These are phyloP conservation scores for Lepraria neglecta DNA, from an alignment of 495 filamentous ascomycete genomes.

Conservation along the genomic window DNA sequence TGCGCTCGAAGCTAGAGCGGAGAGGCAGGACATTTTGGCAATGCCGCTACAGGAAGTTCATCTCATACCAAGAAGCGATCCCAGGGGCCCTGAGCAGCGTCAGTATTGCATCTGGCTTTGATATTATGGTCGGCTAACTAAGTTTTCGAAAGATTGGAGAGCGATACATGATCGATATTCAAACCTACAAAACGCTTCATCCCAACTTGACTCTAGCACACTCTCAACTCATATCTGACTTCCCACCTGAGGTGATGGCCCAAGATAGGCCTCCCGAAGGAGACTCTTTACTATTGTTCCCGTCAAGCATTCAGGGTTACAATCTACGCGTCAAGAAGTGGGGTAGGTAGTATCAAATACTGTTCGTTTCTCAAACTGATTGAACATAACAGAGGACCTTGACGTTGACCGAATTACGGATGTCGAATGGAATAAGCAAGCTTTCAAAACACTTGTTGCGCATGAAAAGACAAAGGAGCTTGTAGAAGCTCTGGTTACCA, in stretches of 20 bases:
- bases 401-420: conserved; percentile 35
- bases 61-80: conserved; percentile 2
- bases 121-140: background rate
- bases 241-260: background rate
- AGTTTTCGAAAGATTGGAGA: background rate
- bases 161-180: conserved; percentile 4
- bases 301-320: conserved; percentile 31
- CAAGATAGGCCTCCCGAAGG: background rate
- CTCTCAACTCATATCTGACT: too few species aligned
- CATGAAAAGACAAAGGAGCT: conserved; percentile 43
- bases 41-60: background rate
- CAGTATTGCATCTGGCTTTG: background rate
- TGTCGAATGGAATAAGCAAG: conserved; percentile 47
- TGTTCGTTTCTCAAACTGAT: too few species aligned
- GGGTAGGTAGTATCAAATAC: conserved; percentile 18
- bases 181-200: background rate
- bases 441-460: conserved; percentile 51
- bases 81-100: background rate
- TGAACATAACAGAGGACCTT: conserved; percentile 23
- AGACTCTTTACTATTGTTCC: background rate
- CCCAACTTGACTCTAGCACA: background rate
- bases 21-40: background rate
- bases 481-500: conserved; percentile 44
- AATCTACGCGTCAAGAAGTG: conserved; percentile 40
- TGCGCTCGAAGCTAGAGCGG: conserved; percentile 15